A percentile compares a stretch with the other conserved stretches of the same genome.
These are phyloP conservation scores for Pythium folliculosum DNA, from an alignment of 352 stramenopile genomes.

Conservation along the genomic window DNA sequence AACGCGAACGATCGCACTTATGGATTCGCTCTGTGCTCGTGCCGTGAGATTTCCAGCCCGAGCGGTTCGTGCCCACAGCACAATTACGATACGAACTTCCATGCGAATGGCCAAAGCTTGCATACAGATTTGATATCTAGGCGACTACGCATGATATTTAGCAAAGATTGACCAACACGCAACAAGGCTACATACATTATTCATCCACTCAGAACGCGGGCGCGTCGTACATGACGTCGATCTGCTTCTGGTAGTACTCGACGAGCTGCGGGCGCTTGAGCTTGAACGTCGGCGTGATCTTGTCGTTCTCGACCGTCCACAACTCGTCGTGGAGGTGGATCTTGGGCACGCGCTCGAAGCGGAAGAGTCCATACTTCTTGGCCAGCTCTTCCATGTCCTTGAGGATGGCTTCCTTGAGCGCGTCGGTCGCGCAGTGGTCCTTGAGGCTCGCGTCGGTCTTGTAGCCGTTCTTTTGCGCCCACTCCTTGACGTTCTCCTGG, in stretches of 20 bases:
- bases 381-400: constrained; percentile 72
- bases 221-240: constrained; percentile 78
- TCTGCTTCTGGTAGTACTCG: constrained; percentile 79
- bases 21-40: too few species aligned
- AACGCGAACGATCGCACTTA: too few species aligned
- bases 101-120: too few species aligned
- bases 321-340: constrained; percentile 84
- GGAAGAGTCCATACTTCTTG: constrained; percentile 74
- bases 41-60: too few species aligned
- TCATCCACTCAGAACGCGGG: constrained; percentile 11
- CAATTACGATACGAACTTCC: too few species aligned
- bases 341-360: constrained; percentile 92
- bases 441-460: constrained; percentile 28
- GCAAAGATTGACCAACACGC: too few species aligned
- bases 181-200: background rate
- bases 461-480: constrained; percentile 57
- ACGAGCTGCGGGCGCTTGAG: constrained; percentile 92
- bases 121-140: too few species aligned
- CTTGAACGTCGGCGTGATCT: constrained; percentile 97
- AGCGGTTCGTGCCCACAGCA: too few species aligned
- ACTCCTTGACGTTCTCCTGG: constrained; percentile 80
- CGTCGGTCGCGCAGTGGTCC: constrained; percentile 31
- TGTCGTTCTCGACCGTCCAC: constrained; percentile 91
- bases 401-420: constrained; percentile 62
- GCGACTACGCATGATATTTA: too few species aligned